Conservation (phyloP, 2,329 filamentous ascomycete species). For the Talaromyces funiculosus region DNA sequence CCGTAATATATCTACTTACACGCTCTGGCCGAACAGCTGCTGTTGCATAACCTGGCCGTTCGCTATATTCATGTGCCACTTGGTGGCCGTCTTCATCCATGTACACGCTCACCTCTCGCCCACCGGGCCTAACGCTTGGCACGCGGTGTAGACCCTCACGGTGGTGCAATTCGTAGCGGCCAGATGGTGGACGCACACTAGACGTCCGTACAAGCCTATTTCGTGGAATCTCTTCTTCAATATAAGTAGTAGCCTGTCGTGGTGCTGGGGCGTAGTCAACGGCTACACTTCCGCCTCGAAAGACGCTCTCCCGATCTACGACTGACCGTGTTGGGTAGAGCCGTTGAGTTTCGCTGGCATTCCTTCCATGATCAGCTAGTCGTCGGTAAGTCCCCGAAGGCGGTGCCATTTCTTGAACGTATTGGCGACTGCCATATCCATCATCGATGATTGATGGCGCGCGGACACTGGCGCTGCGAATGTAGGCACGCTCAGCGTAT, state of each 20-base stretch:
- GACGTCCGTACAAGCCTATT: conserved; percentile 53
- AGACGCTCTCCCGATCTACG: conserved; percentile 30
- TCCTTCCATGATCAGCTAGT: conserved; percentile 32
- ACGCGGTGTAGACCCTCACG: conserved; percentile 35
- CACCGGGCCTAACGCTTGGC: conserved; percentile 40
- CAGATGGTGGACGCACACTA: conserved; percentile 53
- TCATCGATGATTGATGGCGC: conserved; percentile 41
- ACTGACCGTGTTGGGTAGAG: conserved; percentile 26
- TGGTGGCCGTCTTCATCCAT: conserved; percentile 33
- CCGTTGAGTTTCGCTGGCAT: conserved; percentile 26
- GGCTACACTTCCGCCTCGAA: conserved; percentile 37
- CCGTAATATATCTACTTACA: conserved; percentile 34
- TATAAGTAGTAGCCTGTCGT: conserved; percentile 30
- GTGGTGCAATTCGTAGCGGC: conserved; percentile 39
- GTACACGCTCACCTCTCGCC: conserved; percentile 39
- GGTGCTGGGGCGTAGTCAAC: conserved; percentile 34
- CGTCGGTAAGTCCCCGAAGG: conserved; percentile 38
- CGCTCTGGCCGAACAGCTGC: conserved; percentile 26
- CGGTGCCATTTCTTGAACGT: conserved; percentile 42
- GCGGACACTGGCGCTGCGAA: conserved; percentile 32
- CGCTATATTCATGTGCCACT: conserved; percentile 46
- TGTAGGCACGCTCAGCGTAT: conserved; percentile 28
- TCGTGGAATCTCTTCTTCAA: conserved; percentile 62
- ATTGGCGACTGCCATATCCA: conserved; percentile 35
- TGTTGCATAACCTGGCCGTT: conserved; percentile 34